Conservation (phyloP, 2,329 filamentous ascomycete genomes). For the Aspergillus tanneri region DNA sequence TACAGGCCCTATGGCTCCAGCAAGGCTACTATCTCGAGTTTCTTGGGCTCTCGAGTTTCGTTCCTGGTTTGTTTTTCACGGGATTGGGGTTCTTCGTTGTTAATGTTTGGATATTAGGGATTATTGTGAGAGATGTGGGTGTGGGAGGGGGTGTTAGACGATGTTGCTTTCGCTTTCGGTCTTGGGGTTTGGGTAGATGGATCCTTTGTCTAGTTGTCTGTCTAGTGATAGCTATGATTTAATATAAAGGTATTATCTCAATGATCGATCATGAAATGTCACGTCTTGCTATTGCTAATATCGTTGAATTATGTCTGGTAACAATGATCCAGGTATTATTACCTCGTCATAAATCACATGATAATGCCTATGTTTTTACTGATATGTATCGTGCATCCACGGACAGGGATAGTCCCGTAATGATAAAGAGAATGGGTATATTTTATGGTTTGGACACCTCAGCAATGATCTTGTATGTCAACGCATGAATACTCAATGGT, state of each 20-base stretch:
- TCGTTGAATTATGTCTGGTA: too few species aligned
- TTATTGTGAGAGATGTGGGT: constrained; percentile 71
- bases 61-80: constrained; percentile 76
- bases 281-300: too few species aligned
- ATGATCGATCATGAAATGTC: too few species aligned
- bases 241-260: too few species aligned
- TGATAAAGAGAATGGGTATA: not conserved
- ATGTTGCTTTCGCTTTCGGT: not conserved
- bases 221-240: too few species aligned
- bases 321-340: too few species aligned
- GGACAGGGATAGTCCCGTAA: too few species aligned
- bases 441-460: constrained; percentile 36
- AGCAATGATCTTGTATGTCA: constrained; percentile 41
- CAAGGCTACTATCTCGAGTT: constrained; percentile 77
- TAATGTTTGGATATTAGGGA: constrained; percentile 82
- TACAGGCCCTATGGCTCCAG: constrained; percentile 66
- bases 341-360: too few species aligned
- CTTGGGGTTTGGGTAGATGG: too few species aligned
- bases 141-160: constrained; percentile 13
- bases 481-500: constrained; percentile 42
- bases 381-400: too few species aligned
- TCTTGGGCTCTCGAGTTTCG: constrained; percentile 76
- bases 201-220: too few species aligned
- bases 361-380: too few species aligned
- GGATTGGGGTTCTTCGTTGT: constrained; percentile 77